phyloP scores from a whole-genome alignment of 192 early-diverging fungal species.

The Chytriomyces sp. region DNA sequence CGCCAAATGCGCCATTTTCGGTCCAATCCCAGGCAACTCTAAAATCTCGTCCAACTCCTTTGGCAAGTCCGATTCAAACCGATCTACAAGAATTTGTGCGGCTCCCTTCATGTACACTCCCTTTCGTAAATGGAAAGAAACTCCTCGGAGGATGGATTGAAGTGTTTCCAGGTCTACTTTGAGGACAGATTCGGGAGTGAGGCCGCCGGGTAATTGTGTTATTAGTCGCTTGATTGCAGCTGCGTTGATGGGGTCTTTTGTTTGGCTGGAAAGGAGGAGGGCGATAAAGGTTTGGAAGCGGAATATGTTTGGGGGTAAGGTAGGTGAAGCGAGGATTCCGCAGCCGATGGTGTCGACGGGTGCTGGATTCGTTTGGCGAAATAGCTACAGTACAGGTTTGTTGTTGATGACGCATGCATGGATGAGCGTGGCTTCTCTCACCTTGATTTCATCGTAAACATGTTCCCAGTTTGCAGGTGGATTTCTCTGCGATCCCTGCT shows the following conservation, averaged over 20 bases:
- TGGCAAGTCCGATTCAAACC: constrained; percentile 83
- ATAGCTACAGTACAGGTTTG: constrained; percentile 64
- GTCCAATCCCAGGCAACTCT: constrained; percentile 88
- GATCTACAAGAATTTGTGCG: constrained; percentile 72
- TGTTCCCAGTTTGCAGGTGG: constrained; percentile 62
- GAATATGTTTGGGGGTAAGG: constrained; percentile 47
- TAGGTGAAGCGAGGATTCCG: constrained; percentile 65
- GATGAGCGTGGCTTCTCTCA: background rate
- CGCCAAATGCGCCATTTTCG: constrained; percentile 90
- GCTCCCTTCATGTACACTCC: constrained; percentile 79
- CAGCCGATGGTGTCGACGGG: constrained; percentile 93
- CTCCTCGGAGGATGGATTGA: constrained; percentile 72
- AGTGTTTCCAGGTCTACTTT: constrained; percentile 64
- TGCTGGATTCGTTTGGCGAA: constrained; percentile 63
- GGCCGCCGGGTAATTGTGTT: constrained; percentile 64
- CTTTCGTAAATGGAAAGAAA: constrained; percentile 92
- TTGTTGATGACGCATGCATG: background rate
- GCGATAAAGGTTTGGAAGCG: constrained; percentile 67
- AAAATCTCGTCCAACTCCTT: constrained; percentile 76
- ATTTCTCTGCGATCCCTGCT: background rate
- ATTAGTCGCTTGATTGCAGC: constrained; percentile 76
- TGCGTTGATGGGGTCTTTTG: constrained; percentile 87
- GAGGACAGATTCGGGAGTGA: constrained; percentile 71
- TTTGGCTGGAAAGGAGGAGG: constrained; percentile 91
- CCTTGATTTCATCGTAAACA: constrained; percentile 48